Evolutionary conservation across 495 filamentous ascomycete genomes (phyloP), one percentile per base, ranked within the genome.

Genomic region (Penicillium dipodomyicola): DNA sequence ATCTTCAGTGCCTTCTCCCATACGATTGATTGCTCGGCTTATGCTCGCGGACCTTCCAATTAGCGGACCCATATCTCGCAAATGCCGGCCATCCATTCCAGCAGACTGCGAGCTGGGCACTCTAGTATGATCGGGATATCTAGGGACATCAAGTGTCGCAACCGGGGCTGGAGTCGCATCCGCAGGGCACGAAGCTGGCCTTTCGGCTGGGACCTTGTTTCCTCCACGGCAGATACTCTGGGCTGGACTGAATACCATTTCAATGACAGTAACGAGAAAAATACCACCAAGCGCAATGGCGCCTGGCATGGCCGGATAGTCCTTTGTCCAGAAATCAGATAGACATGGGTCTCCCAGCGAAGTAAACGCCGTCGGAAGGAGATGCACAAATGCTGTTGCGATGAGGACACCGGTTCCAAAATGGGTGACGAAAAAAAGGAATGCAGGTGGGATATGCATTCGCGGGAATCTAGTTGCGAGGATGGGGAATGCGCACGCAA

Each of bases 331-430:
- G 63, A 85, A 81, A 27, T 70, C 61, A 0, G 88, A 86, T 2
- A 91, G 80, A 65, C 88, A 92, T 48, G 84, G 82, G 58, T 91
- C 82, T 30, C 82, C 86, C 4, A 92, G 77, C 5, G 86, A 88
- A 27, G 75, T 70, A 67, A 91, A 91, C 4, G 89, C 89, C 4
- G 87, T 91, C 5, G 88, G 87, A 6, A 92, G 86, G 11, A 83
- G 72, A 66, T 92, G 89, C 25, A 91, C 89, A 65, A 92, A 92
- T 15, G 88, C 88, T 7, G 89, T 91, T n/a, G 89, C 87, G 51
- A 91, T 85, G 14, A 92, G 72, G n/a, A 92, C 89, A 42, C 88
- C 89, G 6, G 89, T 91, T 52, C 89, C 89, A 61, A 92, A 90
- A 71, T 91, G 86, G 23, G 86, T 84, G 54, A 84, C 86, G 41